Conservation (phyloP, 306 rosid genomes). For the Vicia villosa region DNA sequence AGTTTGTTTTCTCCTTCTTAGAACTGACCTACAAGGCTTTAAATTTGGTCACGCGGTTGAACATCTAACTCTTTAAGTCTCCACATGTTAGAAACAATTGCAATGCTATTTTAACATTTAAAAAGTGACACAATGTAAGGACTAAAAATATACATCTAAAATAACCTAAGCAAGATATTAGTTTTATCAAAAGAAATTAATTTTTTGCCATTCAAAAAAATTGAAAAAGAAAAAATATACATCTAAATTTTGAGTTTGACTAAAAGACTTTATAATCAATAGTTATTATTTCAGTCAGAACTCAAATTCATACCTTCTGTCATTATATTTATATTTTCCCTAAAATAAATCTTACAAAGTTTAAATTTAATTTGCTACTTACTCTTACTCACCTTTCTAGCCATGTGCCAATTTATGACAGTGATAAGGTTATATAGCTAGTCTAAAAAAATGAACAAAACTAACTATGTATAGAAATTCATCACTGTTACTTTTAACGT, state of each 20-base stretch:
- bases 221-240: too few relatives aligned
- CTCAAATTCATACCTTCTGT: too few relatives aligned
- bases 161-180: too few relatives aligned
- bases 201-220: too few relatives aligned
- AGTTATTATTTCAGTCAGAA: too few relatives aligned
- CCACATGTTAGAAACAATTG: background rate
- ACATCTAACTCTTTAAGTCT: background rate
- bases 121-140: too few relatives aligned
- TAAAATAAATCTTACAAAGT: background rate
- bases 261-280: too few relatives aligned
- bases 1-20: background rate
- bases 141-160: too few relatives aligned
- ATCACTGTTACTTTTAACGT: background rate
- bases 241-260: too few relatives aligned
- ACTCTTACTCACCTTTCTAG: background rate
- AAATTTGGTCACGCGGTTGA: background rate
- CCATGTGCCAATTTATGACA: conserved; percentile 8
- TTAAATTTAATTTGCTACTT: background rate
- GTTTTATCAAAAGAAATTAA: too few relatives aligned
- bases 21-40: background rate
- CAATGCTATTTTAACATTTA: too few relatives aligned
- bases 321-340: too few relatives aligned
- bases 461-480: background rate
- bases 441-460: background rate
- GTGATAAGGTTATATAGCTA: background rate